Percentiles rank a stretch among this genome's conserved stretches.
Evolutionary conservation across 805 yeast species (phyloP).

Genomic region (Barnettozyma populi): DNA sequence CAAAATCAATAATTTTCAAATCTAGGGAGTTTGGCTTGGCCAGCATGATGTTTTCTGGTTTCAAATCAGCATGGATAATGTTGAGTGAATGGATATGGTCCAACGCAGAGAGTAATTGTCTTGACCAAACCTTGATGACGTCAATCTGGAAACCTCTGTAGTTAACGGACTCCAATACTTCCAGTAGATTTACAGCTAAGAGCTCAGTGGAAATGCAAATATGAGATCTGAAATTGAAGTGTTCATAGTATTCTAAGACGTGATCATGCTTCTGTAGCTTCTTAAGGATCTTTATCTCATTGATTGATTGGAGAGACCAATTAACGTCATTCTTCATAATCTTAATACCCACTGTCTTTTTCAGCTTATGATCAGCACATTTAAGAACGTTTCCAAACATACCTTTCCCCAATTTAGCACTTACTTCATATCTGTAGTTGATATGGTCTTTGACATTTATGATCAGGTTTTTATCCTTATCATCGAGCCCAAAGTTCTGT

Average conservation of each 20-base stretch:
- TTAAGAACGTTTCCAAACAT: slow-evolving; percentile 76
- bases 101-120: slow-evolving; percentile 55
- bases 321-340: slow-evolving; percentile 68
- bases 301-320: slow-evolving; percentile 72
- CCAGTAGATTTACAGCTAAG: slow-evolving; percentile 60
- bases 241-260: slow-evolving; percentile 50
- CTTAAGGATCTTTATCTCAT: slow-evolving; percentile 66
- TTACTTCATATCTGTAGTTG: slow-evolving; percentile 65
- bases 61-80: slow-evolving; percentile 79
- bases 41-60: slow-evolving; percentile 79
- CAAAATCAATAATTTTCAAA: slow-evolving; percentile 77
- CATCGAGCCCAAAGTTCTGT: slow-evolving; percentile 59
- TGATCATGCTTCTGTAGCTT: slow-evolving; percentile 27
- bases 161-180: slow-evolving; percentile 44
- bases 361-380: slow-evolving; percentile 60
- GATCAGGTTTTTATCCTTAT: slow-evolving; percentile 55
- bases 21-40: slow-evolving; percentile 35
- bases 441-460: slow-evolving; percentile 61
- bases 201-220: slow-evolving; percentile 77
- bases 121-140: slow-evolving; percentile 40
- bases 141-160: slow-evolving; percentile 44
- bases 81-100: slow-evolving; percentile 48
- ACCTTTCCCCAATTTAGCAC: slow-evolving; percentile 62
- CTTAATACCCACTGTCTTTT: slow-evolving; percentile 62
- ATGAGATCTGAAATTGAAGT: slow-evolving; percentile 76